These are phyloP conservation scores for Heritiera fomes DNA, from an alignment of 345 rosid genomes.

Conservation along the genomic window DNA sequence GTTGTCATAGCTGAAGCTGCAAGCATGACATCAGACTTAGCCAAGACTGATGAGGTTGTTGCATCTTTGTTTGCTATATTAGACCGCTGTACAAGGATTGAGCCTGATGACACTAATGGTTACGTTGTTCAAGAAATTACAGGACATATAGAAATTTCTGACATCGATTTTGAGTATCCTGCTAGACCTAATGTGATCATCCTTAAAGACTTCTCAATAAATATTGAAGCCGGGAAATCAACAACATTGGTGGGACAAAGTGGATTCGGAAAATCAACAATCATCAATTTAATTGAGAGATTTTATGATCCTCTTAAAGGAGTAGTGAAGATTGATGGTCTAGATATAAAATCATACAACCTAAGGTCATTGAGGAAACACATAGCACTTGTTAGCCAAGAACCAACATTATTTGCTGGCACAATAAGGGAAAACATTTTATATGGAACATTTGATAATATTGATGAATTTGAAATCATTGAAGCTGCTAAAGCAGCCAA, in stretches of 20 bases:
- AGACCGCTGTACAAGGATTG: too few species aligned
- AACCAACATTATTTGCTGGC: background rate
- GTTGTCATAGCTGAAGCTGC: too few species aligned
- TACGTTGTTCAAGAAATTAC: conserved; percentile 32
- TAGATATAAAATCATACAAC: background rate
- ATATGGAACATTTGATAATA: conserved; percentile 32
- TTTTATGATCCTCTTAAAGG: conserved; percentile 61
- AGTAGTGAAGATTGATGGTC: conserved; percentile 36
- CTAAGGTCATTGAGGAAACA: background rate
- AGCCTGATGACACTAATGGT: conserved; percentile 25
- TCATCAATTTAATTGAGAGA: conserved; percentile 53
- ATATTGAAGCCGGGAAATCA: conserved; percentile 53
- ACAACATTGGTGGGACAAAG: conserved; percentile 77
- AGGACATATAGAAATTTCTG: conserved; percentile 43
- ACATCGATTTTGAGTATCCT: conserved; percentile 57
- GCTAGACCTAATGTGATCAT: conserved; percentile 50
- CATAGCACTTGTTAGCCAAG: background rate
- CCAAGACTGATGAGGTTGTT: too few species aligned
- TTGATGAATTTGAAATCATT: conserved; percentile 33
- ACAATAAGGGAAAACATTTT: conserved; percentile 33
- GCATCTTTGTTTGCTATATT: too few species aligned
- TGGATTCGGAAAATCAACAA: conserved; percentile 71
- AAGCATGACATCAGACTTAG: too few species aligned
- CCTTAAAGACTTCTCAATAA: conserved; percentile 46
- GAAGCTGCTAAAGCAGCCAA: conserved; percentile 48